phyloP scores from a whole-genome alignment of 2,329 filamentous ascomycete species.

The Exophiala phaeomuriformis region DNA sequence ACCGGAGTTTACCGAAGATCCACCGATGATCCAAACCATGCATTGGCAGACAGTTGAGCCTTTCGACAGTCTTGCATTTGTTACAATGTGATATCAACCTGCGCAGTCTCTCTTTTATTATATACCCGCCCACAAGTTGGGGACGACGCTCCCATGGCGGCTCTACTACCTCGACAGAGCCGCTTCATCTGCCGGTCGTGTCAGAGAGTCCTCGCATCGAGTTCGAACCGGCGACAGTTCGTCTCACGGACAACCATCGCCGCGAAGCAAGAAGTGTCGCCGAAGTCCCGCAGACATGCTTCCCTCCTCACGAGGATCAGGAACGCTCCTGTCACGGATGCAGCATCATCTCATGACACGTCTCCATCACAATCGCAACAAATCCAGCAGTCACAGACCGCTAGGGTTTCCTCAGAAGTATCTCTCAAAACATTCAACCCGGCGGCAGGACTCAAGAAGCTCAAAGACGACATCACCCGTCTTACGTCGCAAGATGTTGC shows the following conservation, averaged over 20 bases:
- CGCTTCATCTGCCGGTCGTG: slow-evolving; percentile 20
- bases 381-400: background rate
- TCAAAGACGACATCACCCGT: slow-evolving; percentile 13
- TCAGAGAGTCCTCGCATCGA: slow-evolving; percentile 8
- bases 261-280: slow-evolving; percentile 1
- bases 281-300: slow-evolving; percentile 5
- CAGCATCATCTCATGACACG: background rate
- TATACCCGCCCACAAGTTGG: background rate
- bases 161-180: slow-evolving; percentile 14
- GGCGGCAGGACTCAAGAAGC: slow-evolving; percentile 5
- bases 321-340: background rate
- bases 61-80: no score
- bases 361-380: background rate
- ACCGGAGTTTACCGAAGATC: no score
- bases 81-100: no score
- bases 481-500: slow-evolving; percentile 15
- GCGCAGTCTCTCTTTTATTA: no score
- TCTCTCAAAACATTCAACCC: slow-evolving; percentile 3
- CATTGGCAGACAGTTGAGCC: no score
- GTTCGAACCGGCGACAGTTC: slow-evolving; percentile 9
- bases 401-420: background rate
- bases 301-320: background rate
- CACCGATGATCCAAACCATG: no score
- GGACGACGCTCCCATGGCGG: slow-evolving; percentile 8
- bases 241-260: slow-evolving; percentile 6